Conservation (phyloP, 306 rosid species). For the Luffa acutangula region DNA sequence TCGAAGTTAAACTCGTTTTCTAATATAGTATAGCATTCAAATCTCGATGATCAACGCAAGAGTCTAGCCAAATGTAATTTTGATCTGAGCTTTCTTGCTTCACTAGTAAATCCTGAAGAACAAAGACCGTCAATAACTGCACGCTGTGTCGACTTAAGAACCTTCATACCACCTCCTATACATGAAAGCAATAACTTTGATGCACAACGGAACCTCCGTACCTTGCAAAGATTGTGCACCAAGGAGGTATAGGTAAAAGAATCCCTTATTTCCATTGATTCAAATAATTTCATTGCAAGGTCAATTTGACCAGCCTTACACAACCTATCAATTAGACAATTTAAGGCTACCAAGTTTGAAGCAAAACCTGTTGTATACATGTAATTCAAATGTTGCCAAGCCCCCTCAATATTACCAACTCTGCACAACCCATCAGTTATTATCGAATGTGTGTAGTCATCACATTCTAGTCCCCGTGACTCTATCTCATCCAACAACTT, state of each 20-base stretch:
- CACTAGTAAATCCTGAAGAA: conserved; percentile 36
- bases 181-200: conserved; percentile 49
- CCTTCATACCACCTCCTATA: conserved; percentile 38
- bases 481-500: conserved; percentile 49
- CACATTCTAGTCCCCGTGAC: conserved; percentile 24
- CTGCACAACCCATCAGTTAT: conserved; percentile 57
- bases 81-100: conserved; percentile 44
- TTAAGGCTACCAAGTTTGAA: conserved; percentile 52
- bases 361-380: conserved; percentile 43
- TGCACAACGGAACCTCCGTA: conserved; percentile 40
- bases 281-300: conserved; percentile 47
- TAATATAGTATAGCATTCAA: not conserved
- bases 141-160: conserved; percentile 39
- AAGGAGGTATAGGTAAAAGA: conserved; percentile 48
- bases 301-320: conserved; percentile 70
- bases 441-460: conserved; percentile 49
- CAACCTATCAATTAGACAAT: conserved; percentile 64
- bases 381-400: conserved; percentile 40
- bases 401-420: conserved; percentile 40
- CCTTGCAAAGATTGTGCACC: conserved; percentile 76
- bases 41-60: conserved; percentile 17
- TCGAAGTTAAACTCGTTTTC: not conserved
- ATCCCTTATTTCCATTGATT: conserved; percentile 62
- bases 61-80: conserved; percentile 31
- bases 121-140: conserved; percentile 57